A percentile compares a stretch with the other conserved stretches of the same genome.
These are phyloP conservation scores for Lagerstroemia speciosa DNA, from an alignment of 345 rosid genomes.

Conservation along the genomic window DNA sequence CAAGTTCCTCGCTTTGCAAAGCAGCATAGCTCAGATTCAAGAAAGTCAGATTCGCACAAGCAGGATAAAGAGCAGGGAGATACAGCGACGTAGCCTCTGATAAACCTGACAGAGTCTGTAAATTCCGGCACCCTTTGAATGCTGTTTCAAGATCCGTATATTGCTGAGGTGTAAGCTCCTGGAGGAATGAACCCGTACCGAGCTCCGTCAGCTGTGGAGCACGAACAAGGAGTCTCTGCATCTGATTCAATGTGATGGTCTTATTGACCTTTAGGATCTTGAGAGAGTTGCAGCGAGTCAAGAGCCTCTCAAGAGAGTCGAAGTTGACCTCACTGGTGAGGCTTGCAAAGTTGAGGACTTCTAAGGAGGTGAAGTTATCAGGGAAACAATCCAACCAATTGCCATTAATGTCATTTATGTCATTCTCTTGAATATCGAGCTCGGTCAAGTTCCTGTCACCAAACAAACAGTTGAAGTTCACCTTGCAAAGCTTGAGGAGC, in stretches of 20 bases:
- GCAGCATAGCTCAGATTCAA: constrained; percentile 51
- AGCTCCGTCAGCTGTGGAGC: constrained; percentile 48
- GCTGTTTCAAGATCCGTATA: constrained; percentile 31
- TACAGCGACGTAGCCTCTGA: constrained; percentile 35
- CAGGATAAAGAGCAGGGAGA: constrained; percentile 42
- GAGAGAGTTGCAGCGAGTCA: constrained; percentile 43
- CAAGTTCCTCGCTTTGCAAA: constrained; percentile 41
- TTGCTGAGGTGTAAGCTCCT: constrained; percentile 29
- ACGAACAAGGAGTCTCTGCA: constrained; percentile 39
- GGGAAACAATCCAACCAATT: constrained; percentile 63
- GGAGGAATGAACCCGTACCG: constrained; percentile 53
- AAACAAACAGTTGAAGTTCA: constrained; percentile 10
- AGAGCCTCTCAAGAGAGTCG: constrained; percentile 53
- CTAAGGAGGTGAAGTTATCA: constrained; percentile 44
- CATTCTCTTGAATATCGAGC: constrained; percentile 63
- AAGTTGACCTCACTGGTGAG: constrained; percentile 38
- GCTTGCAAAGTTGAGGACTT: constrained; percentile 47
- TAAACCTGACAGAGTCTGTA: constrained; percentile 48
- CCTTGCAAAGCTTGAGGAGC: constrained; percentile 5
- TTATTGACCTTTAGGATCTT: constrained; percentile 49
- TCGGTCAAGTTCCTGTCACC: constrained; percentile 53
- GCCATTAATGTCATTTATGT: constrained; percentile 43
- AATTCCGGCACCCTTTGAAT: constrained; percentile 37
- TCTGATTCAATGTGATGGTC: constrained; percentile 35
- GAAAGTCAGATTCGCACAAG: constrained; percentile 42